phyloP scores from a whole-genome alignment of 2,329 filamentous ascomycete species.

The Diaporthe citrichinensis region DNA sequence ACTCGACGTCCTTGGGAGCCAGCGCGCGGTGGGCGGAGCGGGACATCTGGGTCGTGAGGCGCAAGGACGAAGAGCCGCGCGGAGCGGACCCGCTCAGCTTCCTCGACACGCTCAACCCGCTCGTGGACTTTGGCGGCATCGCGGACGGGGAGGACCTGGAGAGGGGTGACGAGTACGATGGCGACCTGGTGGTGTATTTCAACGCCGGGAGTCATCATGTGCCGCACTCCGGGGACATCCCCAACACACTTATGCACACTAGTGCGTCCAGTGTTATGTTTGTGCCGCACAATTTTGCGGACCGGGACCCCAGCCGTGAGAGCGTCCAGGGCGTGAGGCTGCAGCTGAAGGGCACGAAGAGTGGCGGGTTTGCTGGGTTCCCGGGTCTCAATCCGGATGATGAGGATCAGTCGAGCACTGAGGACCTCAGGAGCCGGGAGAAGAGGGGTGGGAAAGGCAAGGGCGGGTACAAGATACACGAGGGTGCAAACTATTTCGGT shows the following conservation, averaged over 20 bases:
- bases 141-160: constrained; percentile 51
- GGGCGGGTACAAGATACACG: constrained; percentile 33
- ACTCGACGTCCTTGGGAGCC: constrained; percentile 52
- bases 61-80: constrained; percentile 60
- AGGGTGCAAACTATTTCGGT: constrained; percentile 43
- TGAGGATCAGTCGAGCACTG: neutral
- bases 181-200: constrained; percentile 54
- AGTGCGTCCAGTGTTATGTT: constrained; percentile 55
- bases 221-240: constrained; percentile 58
- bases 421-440: constrained; percentile 35
- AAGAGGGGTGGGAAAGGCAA: neutral
- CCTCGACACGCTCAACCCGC: constrained; percentile 52
- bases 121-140: constrained; percentile 57
- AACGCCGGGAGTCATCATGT: constrained; percentile 62
- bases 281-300: constrained; percentile 56
- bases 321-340: constrained; percentile 46
- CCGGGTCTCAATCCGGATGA: constrained; percentile 24
- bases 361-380: constrained; percentile 41
- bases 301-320: constrained; percentile 52
- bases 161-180: constrained; percentile 46
- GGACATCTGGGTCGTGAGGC: constrained; percentile 57
- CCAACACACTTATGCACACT: constrained; percentile 59
- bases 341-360: constrained; percentile 41
- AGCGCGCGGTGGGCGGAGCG: constrained; percentile 41
- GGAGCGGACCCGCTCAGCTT: constrained; percentile 55